Conservation (phyloP, 768 basidiomycete genomes). For the Plicaturopsis crispa region DNA sequence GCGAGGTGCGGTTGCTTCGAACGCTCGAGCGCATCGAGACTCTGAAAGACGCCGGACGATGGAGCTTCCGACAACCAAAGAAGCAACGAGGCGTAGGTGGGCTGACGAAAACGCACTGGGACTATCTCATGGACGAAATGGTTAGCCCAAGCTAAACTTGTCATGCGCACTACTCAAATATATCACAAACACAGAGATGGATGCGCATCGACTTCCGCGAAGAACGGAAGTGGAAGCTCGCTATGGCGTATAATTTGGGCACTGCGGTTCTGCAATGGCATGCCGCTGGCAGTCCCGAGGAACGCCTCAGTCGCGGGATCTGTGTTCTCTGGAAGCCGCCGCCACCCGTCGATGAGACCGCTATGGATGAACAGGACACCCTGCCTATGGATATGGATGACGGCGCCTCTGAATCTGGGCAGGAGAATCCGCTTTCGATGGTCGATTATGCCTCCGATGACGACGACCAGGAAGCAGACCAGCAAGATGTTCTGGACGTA, state of each 20-base stretch:
- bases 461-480: conserved; percentile 55
- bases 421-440: conserved; percentile 15
- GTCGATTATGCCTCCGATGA: conserved; percentile 53
- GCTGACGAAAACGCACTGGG: conserved; percentile 83
- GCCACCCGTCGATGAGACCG: conserved; percentile 18
- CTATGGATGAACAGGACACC: conserved; percentile 28
- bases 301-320: conserved; percentile 58
- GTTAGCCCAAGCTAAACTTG: conserved; percentile 30
- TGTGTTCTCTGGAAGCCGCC: conserved; percentile 59
- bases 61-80: conserved; percentile 95
- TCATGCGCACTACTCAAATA: conserved; percentile 1
- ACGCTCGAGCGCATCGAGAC: conserved; percentile 80
- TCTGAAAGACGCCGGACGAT: conserved; percentile 71
- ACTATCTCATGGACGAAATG: conserved; percentile 96
- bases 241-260: conserved; percentile 76
- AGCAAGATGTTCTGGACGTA: conserved; percentile 47
- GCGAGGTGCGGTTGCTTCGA: conserved; percentile 70
- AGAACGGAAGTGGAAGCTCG: conserved; percentile 88
- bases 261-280: conserved; percentile 87
- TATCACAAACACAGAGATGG: conserved; percentile 65
- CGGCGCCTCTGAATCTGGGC: conserved; percentile 3
- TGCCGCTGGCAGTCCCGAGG: conserved; percentile 53
- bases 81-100: conserved; percentile 80
- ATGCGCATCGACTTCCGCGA: conserved; percentile 93
- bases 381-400: conserved; percentile 24